Evolutionary conservation across 1,139 yeast species (phyloP), one percentile per base, ranked within the genome.

Genomic region (Protomyces pachydermus): DNA sequence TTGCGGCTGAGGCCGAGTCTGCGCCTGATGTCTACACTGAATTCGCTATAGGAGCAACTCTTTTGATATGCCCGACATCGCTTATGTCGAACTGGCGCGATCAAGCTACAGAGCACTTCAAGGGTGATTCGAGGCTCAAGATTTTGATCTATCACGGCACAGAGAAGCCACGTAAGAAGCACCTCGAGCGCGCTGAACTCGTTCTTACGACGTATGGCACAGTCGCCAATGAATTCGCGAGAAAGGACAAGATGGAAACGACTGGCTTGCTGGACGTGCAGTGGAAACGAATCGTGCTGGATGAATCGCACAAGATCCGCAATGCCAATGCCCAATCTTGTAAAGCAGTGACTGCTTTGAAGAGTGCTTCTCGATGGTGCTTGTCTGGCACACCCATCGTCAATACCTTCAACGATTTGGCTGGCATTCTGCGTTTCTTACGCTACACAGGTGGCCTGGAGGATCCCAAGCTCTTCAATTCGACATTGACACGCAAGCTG

Each of bases 371-470:
- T 60, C 84, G 83, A 68, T 93, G 98, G 98, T 81, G 87, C 1
- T 77, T 93, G 54, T 91, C 98, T 0, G 98, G 98, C 14, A 93
- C 98, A 0, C 98, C 98, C 0, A 89, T 93, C 56, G 88, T 91
- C 57, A 93, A 93, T 74, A 78, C 91, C 67, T 78, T 93, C 10
- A 97, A 93, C 72, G 98, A 93, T 74, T 76, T 93, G 60, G 93
- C 82, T 71, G 86, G 96, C 2, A 76, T 91, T 61, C 82, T 91
- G 23, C 85, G 85, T 70, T 93, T 87, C 71, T 81, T 90, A 0
- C 86, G 88, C 68, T 93, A 98, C 98, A 88, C 86, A 70, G 84
- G 91, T 6, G 91, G 91, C 72, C 84, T 93, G 32, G 87, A 97
- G 0, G 75, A 81, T 9, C 97, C 97, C 0, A 55, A 58, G 28